These are phyloP conservation scores for Auriscalpium orientale DNA, from an alignment of 768 basidiomycete genomes.

Conservation along the genomic window DNA sequence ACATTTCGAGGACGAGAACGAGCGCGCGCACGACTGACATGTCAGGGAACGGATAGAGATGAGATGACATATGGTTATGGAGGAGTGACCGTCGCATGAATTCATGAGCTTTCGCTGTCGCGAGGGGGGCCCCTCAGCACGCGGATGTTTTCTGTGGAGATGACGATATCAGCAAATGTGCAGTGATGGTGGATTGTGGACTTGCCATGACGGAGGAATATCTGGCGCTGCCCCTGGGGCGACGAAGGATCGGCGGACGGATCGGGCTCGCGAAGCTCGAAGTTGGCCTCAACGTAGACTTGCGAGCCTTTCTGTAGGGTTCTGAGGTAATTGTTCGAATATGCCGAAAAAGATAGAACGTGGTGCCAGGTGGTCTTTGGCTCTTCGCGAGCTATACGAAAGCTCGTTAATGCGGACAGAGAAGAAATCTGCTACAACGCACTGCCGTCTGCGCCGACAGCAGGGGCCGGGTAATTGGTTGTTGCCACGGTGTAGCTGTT, in stretches of 20 bases:
- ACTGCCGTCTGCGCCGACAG: conserved; percentile 57
- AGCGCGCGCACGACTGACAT: conserved; percentile 7
- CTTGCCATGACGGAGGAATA: conserved; percentile 76
- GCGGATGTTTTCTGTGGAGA: conserved; percentile 43
- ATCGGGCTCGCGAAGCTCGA: conserved; percentile 69
- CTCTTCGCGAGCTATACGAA: conserved; percentile 40
- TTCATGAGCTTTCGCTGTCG: background rate
- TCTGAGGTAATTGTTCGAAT: conserved; percentile 54
- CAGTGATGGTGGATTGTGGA: background rate
- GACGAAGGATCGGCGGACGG: conserved; percentile 56
- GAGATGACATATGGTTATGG: background rate
- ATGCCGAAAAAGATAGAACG: conserved; percentile 62
- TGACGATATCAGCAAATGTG: conserved; percentile 4
- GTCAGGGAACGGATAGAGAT: background rate
- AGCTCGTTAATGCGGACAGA: background rate
- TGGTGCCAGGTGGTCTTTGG: conserved; percentile 66
- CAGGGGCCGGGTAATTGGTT: conserved; percentile 48
- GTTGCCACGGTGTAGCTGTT: conserved; percentile 75
- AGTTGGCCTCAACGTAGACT: conserved; percentile 78
- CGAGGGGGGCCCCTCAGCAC: conserved; percentile 28
- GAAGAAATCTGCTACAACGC: conserved; percentile 16
- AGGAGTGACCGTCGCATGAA: background rate
- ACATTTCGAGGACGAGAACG: conserved; percentile 11
- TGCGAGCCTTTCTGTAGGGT: conserved; percentile 61
- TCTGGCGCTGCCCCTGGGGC: conserved; percentile 69